These are phyloP conservation scores for Melaleuca alternifolia DNA, from an alignment of 345 rosid species.

Conservation along the genomic window DNA sequence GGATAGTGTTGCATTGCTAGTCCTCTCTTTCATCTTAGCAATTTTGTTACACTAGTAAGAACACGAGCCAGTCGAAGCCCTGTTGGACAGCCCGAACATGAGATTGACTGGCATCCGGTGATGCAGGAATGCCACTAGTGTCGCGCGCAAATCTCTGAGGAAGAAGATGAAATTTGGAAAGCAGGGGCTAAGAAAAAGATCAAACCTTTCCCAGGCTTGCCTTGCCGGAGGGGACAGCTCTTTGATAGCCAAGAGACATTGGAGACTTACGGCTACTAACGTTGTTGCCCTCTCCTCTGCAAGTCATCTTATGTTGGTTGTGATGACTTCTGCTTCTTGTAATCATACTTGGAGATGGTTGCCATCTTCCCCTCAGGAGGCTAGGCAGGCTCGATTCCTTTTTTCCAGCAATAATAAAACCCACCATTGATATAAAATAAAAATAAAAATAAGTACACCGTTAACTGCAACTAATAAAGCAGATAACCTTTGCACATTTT, in stretches of 20 bases:
- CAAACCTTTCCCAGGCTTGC: conserved; percentile 5
- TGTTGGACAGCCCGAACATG: not conserved
- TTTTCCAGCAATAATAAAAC: not conserved
- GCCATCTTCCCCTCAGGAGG: conserved; percentile 38
- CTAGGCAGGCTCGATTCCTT: conserved; percentile 81
- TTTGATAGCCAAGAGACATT: not conserved
- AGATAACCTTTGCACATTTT: not conserved
- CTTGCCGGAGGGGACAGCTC: conserved; percentile 1
- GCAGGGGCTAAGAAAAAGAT: not conserved
- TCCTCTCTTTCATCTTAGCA: not conserved
- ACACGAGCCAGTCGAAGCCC: not conserved
- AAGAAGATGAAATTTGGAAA: not conserved
- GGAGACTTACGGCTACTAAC: not conserved
- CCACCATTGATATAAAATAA: not conserved
- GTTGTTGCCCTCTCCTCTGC: not conserved
- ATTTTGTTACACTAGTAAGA: not conserved
- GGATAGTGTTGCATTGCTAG: not conserved
- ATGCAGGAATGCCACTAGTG: not conserved
- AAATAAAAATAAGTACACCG: not conserved
- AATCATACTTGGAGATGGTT: conserved; percentile 26
- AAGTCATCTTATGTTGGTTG: not conserved
- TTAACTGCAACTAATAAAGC: not conserved
- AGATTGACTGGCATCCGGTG: not conserved
- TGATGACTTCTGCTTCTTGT: conserved; percentile 55
- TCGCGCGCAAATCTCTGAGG: not conserved